Base-by-base conservation (phyloP, 2,329 filamentous ascomycete genomes). In the Metarhizium album region DNA sequence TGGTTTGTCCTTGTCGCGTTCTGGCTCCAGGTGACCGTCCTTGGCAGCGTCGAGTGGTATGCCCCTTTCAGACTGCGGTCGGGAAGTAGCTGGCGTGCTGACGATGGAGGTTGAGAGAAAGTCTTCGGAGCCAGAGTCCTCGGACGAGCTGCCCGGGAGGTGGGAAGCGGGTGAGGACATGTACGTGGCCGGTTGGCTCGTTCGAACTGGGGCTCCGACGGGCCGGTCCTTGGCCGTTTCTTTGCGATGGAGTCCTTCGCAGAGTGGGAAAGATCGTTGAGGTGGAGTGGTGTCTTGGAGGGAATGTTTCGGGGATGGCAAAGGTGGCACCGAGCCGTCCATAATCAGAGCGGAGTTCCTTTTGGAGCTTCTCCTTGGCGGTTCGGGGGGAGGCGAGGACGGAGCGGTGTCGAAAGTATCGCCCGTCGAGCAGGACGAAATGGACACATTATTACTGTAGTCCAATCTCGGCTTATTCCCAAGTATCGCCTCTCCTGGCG, bases 81-180 rank as follows among this genome's bases (percentile, higher is more conserved):
- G 64, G 1, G 70, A 70, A 0, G 66, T 68, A 49, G 69, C 62
- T 0, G 70, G 70, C 4, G 70, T 72, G 49, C 67, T 68, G 18
- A 64, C 59, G 7, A 57, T 57, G 1, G 67, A 67, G 0, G 62
- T 50, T 5, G 68, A 66, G 18, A 64, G 66, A 13, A 67, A 60
- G 4, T 65, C 67, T 3, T 71, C 70, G 1, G 65, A 69, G 47
- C 64, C 66, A 3, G 68, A 69, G 7, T 67, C 66, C 1, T 70
- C 67, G 1, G 66, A 67, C 2, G 66, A 67, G 50, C 65, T 66
- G 3, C 46, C 48, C 2, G 52, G 49, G 20, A 49, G n/a, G 8
- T 47, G 37, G 53, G 43, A 1, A 35, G 16, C 7, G 53, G 51
- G 16, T 13, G 31, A 31, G 8, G 47, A 16, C n/a, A 50, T 22